Conservation (phyloP, 352 stramenopile species). For the Globisporangium abappressorium region DNA sequence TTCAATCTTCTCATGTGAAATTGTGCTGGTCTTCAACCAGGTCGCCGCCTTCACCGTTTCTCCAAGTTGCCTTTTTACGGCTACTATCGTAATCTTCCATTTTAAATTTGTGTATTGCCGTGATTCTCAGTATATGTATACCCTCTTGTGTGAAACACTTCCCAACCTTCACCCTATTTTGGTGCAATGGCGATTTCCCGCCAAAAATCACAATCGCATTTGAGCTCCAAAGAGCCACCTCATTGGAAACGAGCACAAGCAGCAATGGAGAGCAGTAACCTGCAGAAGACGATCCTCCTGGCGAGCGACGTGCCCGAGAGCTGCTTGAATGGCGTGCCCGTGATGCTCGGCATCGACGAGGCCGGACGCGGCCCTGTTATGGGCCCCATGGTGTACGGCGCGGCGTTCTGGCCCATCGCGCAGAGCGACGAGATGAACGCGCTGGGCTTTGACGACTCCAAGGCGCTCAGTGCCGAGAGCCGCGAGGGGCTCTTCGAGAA, state of each 20-base stretch:
- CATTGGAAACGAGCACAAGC: background rate
- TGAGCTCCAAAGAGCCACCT: background rate
- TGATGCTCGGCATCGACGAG: conserved; percentile 95
- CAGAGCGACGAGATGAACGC: conserved; percentile 76
- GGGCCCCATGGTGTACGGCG: conserved; percentile 94
- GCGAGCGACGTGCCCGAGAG: conserved; percentile 53
- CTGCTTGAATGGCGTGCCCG: conserved; percentile 62
- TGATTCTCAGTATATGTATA: background rate
- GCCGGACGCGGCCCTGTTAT: conserved; percentile 92
- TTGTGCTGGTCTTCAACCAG: too few relatives aligned
- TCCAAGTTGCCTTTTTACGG: background rate
- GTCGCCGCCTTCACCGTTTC: too few relatives aligned
- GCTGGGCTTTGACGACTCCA: conserved; percentile 94
- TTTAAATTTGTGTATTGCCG: background rate
- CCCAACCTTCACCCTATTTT: background rate
- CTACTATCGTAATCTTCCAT: background rate
- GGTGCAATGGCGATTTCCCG: background rate
- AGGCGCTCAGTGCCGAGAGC: conserved; percentile 86
- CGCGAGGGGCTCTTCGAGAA: conserved; percentile 87
- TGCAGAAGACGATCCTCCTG: conserved; percentile 57
- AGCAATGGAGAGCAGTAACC: conserved; percentile 22
- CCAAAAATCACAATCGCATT: conserved; percentile 4
- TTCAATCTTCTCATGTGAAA: too few relatives aligned
- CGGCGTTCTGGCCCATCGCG: conserved; percentile 87
- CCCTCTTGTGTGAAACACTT: background rate